Base-by-base conservation (phyloP, 768 basidiomycete species). In the Kondoa malvinella region DNA sequence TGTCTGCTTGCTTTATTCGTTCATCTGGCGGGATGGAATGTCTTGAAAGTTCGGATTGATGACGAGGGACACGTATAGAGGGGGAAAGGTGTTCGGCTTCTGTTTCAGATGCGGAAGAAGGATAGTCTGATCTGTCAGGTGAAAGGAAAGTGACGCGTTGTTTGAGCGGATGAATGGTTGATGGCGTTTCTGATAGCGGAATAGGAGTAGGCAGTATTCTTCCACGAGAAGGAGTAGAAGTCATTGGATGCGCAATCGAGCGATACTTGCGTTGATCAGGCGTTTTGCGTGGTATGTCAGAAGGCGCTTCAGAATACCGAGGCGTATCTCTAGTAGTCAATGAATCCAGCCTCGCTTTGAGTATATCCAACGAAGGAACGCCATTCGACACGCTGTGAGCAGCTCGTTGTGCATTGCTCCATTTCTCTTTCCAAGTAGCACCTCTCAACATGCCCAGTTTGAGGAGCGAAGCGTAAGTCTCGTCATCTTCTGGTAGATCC, bases 401-500 rank as follows among this genome's bases (percentile, higher is more conserved):
- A 33, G 61, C 61, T 16, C 58, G 16, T 78, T 86, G 90, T 66
- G 87, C 84, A 70, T 79, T 79, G 34, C 79, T 79, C 90, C 90
- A 92, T 76, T 89, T 89, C 32, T 84, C 86, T 32, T 80, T 83
- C 89, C 89, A 92, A 74, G 83, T 86, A 67, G 80, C 80, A 12
- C 87, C 90, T 77, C 84, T 87, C 72, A 91, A 74, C 56, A 87
- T 88, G 59, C 87, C 87, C 1, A 92, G 79, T 76, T 91, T 89
- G 68, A 92, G 78, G 32, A 92, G 77, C 75, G 88, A 87, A 25
- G 84, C 84, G 75, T 91, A 92, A 21, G 64, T 65, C 25, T 34
- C 8, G 29, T 66, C 68, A 17, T 63, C 61, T 60, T 4, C 58
- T 50, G 40, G 40, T 50, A 50, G 21, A 50, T 21, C 12, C 40